Percentiles rank a stretch among this genome's conserved stretches.
Conservation (phyloP, 768 basidiomycete species). For the Suillus variegatus region DNA sequence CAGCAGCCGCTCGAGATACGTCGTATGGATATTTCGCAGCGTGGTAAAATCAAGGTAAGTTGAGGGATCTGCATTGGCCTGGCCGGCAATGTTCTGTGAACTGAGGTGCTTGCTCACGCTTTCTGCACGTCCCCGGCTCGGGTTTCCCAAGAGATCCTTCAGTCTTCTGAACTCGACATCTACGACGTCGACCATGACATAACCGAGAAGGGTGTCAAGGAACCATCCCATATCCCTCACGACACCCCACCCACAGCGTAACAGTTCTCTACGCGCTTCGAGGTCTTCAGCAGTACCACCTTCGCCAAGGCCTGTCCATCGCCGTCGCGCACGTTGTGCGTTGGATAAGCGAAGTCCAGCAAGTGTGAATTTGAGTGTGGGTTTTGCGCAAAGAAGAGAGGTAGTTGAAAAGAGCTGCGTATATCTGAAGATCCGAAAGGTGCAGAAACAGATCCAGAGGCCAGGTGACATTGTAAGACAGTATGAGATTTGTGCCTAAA, state of each 20-base stretch:
- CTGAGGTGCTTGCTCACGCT: conserved; percentile 13
- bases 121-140: conserved; percentile 22
- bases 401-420: conserved; percentile 79
- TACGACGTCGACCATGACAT: conserved; percentile 89
- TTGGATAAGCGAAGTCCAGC: conserved; percentile 88
- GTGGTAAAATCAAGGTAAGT: conserved; percentile 80
- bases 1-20: conserved; percentile 76
- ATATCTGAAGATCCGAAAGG: conserved; percentile 68
- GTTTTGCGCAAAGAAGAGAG: conserved; percentile 83
- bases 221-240: conserved; percentile 93
- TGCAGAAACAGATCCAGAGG: conserved; percentile 90
- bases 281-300: conserved; percentile 79
- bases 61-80: conserved; percentile 17
- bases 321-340: conserved; percentile 77
- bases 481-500: conserved; percentile 73
- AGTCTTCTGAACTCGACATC: conserved; percentile 80
- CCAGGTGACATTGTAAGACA: conserved; percentile 78
- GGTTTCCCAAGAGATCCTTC: conserved; percentile 53
- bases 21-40: conserved; percentile 77
- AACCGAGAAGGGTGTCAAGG: conserved; percentile 77
- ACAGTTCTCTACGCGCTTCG: conserved; percentile 59
- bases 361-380: conserved; percentile 74
- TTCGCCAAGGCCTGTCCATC: conserved; percentile 87
- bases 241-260: conserved; percentile 84
- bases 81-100: conserved; percentile 12